Evolutionary conservation across 2,329 filamentous ascomycete species (phyloP).

Genomic region (Hirsutella rhossiliensis): DNA sequence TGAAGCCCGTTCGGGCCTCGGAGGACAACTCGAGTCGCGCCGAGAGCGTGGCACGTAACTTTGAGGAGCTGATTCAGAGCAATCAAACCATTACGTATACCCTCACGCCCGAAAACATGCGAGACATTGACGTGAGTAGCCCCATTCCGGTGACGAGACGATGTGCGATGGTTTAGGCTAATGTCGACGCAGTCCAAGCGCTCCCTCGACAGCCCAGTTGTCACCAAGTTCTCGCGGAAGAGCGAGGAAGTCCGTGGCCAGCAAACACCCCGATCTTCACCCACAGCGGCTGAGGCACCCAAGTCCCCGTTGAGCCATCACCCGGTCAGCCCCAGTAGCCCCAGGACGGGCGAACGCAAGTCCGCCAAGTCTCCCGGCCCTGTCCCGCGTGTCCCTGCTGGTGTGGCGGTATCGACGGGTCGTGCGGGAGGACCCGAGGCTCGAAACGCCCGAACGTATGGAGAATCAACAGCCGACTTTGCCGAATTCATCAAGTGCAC

Average conservation of each 20-base stretch:
- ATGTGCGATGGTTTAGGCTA: no score
- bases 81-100: constrained; percentile 76
- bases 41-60: constrained; percentile 52
- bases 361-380: constrained; percentile 6
- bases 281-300: constrained; percentile 24
- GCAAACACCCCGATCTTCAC: constrained; percentile 36
- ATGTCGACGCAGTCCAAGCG: constrained; percentile 20
- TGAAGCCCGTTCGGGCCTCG: constrained; percentile 42
- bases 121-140: constrained; percentile 56
- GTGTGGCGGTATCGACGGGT: constrained; percentile 8
- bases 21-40: constrained; percentile 41
- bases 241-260: constrained; percentile 32
- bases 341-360: constrained; percentile 5
- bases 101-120: constrained; percentile 68
- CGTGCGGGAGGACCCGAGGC: constrained; percentile 26
- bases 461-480: constrained; percentile 69
- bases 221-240: constrained; percentile 28
- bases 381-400: constrained; percentile 11
- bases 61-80: constrained; percentile 72
- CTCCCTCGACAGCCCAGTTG: constrained; percentile 29
- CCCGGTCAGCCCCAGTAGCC: constrained; percentile 3
- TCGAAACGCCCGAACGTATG: constrained; percentile 59
- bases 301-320: constrained; percentile 12
- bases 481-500: constrained; percentile 84
- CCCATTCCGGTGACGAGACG: constrained; percentile 2